phyloP scores from a whole-genome alignment of 352 stramenopile genomes.

The Phytophthora hybrid region DNA sequence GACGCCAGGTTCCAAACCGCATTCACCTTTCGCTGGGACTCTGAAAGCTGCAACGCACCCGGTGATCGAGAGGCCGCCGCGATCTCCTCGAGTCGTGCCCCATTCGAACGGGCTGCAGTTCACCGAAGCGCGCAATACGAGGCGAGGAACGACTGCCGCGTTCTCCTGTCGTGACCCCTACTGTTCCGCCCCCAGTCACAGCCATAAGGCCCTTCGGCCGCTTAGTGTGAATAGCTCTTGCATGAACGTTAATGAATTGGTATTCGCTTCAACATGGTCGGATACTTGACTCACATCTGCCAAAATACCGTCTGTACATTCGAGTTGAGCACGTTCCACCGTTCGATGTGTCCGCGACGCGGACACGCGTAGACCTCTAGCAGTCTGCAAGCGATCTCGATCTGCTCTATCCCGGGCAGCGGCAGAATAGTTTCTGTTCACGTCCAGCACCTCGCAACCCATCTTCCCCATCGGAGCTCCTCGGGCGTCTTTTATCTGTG shows the following conservation, averaged over 20 bases:
- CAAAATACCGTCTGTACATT: too few relatives aligned
- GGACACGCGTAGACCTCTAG: neutral
- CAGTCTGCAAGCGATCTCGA: neutral
- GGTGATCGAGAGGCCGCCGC: slow-evolving; percentile 24
- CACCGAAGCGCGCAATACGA: slow-evolving; percentile 22
- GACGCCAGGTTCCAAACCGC: slow-evolving; percentile 22
- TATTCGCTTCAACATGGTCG: neutral
- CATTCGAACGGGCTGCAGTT: slow-evolving; percentile 38
- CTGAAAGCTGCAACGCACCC: slow-evolving; percentile 8
- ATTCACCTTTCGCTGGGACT: slow-evolving; percentile 22
- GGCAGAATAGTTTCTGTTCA: slow-evolving; percentile 25
- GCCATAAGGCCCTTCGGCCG: slow-evolving; percentile 11
- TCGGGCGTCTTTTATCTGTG: slow-evolving; percentile 3
- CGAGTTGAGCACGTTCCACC: neutral
- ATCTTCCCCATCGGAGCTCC: slow-evolving; percentile 20
- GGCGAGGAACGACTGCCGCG: slow-evolving; percentile 12
- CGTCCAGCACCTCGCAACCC: slow-evolving; percentile 26
- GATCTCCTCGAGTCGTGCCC: slow-evolving; percentile 36
- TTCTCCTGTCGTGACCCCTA: slow-evolving; percentile 12
- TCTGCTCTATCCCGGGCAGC: slow-evolving; percentile 24
- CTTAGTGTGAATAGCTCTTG: slow-evolving; percentile 4
- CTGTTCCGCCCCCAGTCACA: neutral
- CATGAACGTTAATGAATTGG: neutral
- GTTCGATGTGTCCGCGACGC: neutral
- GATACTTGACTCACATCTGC: neutral